Evolutionary conservation across 1,139 yeast species (phyloP), one percentile per base, ranked within the genome.

Genomic region (Meyerozyma smithsonii): DNA sequence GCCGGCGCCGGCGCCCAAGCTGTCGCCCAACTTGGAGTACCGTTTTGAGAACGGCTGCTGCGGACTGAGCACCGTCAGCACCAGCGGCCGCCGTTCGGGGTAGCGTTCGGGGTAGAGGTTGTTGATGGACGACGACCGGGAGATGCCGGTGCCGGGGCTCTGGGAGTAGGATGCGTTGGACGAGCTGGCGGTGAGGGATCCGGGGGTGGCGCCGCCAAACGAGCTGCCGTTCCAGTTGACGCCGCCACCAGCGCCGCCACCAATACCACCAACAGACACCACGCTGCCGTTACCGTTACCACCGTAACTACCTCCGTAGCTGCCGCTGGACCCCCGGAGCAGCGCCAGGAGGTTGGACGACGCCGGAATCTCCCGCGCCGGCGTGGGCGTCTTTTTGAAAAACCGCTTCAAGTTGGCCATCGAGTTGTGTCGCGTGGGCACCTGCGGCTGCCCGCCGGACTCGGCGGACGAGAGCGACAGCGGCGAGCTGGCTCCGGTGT

Each of bases 1-100:
- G 33, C 97, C 97, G 3, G 97, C 97, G 43, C 97, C 97, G 8
- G 95, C 95, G 36, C 97, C 97, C 35, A 90, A 70, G 42, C 79
- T 84, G 53, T 88, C 94, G 37, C 96, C 96, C 39, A 82, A 77
- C 55, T 83, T 85, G 38, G 88, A 79, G 56, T 89, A 90, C 46
- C 90, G 71, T 55, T 84, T 87, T 17, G 85, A 75, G 46, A 84
- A 78, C 2, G 95, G 79, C 37, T 62, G 71, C 36, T 56, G 62
- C 17, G 42, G 46, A 34, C 36, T 48, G 28, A 65, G 50, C 14
- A 62, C 41, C 1, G 59, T 57, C 43, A 64, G 62, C 11, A 68
- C 71, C 4, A 73, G 66, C 8, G 66, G 67, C 41, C 70, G 56
- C 42, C 74, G 55, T 42, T 69, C 74, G 20, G 53, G 57, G 38